Conservation (phyloP, 257 asterid species). For the Solanum chiquidenum region DNA sequence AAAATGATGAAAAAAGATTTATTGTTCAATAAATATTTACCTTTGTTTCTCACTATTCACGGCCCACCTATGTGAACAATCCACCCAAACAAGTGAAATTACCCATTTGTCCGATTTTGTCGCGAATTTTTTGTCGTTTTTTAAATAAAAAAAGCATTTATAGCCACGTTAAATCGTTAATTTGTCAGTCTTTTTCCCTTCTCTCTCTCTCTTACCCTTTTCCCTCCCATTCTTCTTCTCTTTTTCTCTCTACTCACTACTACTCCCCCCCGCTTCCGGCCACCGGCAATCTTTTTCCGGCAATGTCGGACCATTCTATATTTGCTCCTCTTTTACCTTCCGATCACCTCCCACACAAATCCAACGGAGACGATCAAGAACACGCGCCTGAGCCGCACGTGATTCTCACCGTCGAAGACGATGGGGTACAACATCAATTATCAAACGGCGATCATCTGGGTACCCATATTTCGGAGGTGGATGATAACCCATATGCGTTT, state of each 20-base stretch:
- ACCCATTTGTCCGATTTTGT: neutral
- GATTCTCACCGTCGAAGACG: conserved; percentile 43
- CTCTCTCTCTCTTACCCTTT: neutral
- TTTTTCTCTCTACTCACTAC: neutral
- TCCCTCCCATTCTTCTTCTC: neutral
- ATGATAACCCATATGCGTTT: conserved; percentile 41
- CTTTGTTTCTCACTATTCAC: neutral
- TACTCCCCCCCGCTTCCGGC: neutral
- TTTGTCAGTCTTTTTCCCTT: neutral
- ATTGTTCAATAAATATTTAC: neutral
- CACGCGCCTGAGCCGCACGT: conserved; percentile 18
- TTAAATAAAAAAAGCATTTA: neutral
- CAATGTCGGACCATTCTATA: conserved; percentile 31
- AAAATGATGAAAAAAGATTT: neutral
- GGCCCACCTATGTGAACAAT: neutral
- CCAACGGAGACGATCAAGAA: neutral
- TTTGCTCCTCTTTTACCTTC: conserved; percentile 42
- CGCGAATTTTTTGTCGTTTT: neutral
- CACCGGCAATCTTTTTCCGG: neutral
- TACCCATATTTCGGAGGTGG: conserved; percentile 5
- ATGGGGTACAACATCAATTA: neutral
- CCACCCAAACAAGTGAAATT: neutral
- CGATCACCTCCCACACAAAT: conserved; percentile 6
- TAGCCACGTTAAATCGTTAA: neutral
- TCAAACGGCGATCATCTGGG: neutral